Conservation (phyloP, 2,329 filamentous ascomycete genomes). For the Aureobasidium sp. region DNA sequence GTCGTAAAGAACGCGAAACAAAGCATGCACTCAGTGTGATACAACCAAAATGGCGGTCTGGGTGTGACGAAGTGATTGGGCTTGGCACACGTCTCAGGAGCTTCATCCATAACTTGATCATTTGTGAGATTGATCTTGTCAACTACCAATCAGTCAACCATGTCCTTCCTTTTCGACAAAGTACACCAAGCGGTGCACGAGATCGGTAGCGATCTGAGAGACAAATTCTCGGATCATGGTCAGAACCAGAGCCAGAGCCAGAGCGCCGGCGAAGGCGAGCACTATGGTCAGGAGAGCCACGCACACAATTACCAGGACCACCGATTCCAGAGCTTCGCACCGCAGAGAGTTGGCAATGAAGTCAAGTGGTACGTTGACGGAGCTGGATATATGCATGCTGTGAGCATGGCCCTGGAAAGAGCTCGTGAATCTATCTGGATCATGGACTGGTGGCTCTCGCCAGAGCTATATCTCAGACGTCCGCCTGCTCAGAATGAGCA, state of each 20-base stretch:
- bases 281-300: conserved; percentile 37
- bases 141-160: conserved; percentile 16
- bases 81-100: conserved; percentile 4
- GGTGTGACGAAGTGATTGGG: conserved; percentile 9
- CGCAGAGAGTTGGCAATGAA: conserved; percentile 61
- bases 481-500: conserved; percentile 74
- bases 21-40: not conserved
- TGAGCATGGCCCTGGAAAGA: conserved; percentile 70
- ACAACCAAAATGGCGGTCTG: not conserved
- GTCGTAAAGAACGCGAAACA: too few relatives aligned
- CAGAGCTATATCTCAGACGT: conserved; percentile 78
- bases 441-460: conserved; percentile 83
- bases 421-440: conserved; percentile 77
- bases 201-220: conserved; percentile 45
- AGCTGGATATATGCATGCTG: conserved; percentile 78
- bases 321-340: conserved; percentile 60
- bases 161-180: conserved; percentile 47
- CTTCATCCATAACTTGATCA: not conserved
- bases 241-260: conserved; percentile 27
- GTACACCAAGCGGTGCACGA: conserved; percentile 47
- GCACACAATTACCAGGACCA: conserved; percentile 40
- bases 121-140: not conserved
- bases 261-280: conserved; percentile 33
- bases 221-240: conserved; percentile 37
- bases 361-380: conserved; percentile 89